A percentile compares a stretch with the other conserved stretches of the same genome.
These are phyloP conservation scores for Yamadazyma insecticola DNA, from an alignment of 805 yeast species.

Conservation along the genomic window DNA sequence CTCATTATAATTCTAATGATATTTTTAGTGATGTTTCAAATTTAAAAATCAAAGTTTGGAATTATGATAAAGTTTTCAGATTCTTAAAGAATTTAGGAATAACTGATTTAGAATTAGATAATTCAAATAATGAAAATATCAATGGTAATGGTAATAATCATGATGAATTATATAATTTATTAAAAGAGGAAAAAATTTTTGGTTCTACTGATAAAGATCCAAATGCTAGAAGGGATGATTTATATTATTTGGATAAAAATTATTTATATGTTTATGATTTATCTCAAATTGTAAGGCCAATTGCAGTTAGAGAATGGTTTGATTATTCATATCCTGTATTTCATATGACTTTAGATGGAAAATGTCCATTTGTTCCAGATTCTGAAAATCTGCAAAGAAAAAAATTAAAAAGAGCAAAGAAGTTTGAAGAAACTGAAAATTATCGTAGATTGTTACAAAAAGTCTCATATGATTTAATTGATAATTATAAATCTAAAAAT, in stretches of 20 bases:
- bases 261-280: slow-evolving; percentile 79
- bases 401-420: slow-evolving; percentile 33
- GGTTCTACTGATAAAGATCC: slow-evolving; percentile 92
- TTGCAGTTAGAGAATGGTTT: slow-evolving; percentile 78
- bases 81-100: slow-evolving; percentile 63
- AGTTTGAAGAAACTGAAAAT: slow-evolving; percentile 36
- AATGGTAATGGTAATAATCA: slow-evolving; percentile 4
- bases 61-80: slow-evolving; percentile 75
- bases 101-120: slow-evolving; percentile 21
- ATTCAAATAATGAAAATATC: slow-evolving; percentile 6
- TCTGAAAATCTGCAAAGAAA: slow-evolving; percentile 38
- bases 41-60: slow-evolving; percentile 78
- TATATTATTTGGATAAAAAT: slow-evolving; percentile 67
- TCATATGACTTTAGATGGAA: slow-evolving; percentile 61
- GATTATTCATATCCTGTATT: slow-evolving; percentile 53
- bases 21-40: slow-evolving; percentile 60
- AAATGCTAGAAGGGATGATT: slow-evolving; percentile 76
- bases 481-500: slow-evolving; percentile 20
- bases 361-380: slow-evolving; percentile 79
- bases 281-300: slow-evolving; percentile 72
- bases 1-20: slow-evolving; percentile 49
- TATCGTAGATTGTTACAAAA: slow-evolving; percentile 36
- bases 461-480: slow-evolving; percentile 29
- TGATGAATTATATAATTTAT: slow-evolving; percentile 41
- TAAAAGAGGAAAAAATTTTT: slow-evolving; percentile 77